Evolutionary conservation across 2,329 filamentous ascomycete genomes (phyloP).

Genomic region (Cladosporium velox): DNA sequence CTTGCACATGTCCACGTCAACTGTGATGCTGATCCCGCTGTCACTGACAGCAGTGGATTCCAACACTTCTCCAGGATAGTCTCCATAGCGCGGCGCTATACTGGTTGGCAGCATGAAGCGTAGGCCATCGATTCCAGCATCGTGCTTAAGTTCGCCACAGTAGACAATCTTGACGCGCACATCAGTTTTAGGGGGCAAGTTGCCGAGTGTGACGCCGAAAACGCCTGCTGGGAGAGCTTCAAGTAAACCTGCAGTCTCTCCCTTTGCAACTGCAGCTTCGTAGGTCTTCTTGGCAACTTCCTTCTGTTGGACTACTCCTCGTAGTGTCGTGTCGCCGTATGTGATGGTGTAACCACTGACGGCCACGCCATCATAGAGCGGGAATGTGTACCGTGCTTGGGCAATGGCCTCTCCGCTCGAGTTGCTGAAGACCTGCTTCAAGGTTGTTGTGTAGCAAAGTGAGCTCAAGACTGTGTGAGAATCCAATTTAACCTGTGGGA

Average conservation of each 20-base stretch:
- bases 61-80: constrained; percentile 44
- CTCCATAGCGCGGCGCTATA: constrained; percentile 68
- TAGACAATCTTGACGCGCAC: constrained; percentile 66
- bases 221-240: constrained; percentile 66
- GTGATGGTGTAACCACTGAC: constrained; percentile 68
- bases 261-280: constrained; percentile 57
- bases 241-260: constrained; percentile 65
- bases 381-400: constrained; percentile 67
- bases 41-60: constrained; percentile 29
- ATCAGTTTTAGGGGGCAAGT: constrained; percentile 60
- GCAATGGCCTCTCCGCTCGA: constrained; percentile 50
- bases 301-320: constrained; percentile 67
- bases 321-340: constrained; percentile 61
- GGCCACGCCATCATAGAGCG: constrained; percentile 70
- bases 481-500: constrained; percentile 61
- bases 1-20: constrained; percentile 61
- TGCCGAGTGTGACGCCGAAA: constrained; percentile 68
- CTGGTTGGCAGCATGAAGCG: constrained; percentile 68
- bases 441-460: constrained; percentile 53
- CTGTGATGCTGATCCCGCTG: constrained; percentile 55
- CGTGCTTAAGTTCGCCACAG: constrained; percentile 71
- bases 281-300: constrained; percentile 62
- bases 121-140: constrained; percentile 66
- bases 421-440: constrained; percentile 65
- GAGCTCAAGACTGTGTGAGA: constrained; percentile 64